Conservation (phyloP, 805 yeast species). For the Suhomyces tanzawaensis region DNA sequence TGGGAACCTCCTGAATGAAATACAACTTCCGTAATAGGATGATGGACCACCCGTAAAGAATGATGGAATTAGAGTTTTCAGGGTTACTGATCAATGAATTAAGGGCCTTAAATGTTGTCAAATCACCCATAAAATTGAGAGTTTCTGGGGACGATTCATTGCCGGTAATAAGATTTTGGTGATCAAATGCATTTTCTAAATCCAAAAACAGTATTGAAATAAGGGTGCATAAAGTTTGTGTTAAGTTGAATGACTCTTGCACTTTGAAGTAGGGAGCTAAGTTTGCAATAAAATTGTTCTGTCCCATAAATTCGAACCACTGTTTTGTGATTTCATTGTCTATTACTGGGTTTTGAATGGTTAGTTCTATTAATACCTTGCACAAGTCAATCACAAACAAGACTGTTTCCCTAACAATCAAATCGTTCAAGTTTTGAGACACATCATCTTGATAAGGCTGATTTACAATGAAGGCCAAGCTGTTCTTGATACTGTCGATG, state of each 20-base stretch:
- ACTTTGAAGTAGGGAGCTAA: slow-evolving; percentile 25
- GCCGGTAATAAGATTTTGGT: neutral
- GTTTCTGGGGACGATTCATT: neutral
- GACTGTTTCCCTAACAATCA: slow-evolving; percentile 27
- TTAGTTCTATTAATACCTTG: slow-evolving; percentile 38
- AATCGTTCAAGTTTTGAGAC: slow-evolving; percentile 18
- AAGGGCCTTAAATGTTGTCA: slow-evolving; percentile 34
- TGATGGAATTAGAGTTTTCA: slow-evolving; percentile 43
- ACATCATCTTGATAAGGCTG: slow-evolving; percentile 12
- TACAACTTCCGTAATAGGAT: slow-evolving; percentile 51
- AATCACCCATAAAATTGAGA: neutral
- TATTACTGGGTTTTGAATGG: slow-evolving; percentile 36
- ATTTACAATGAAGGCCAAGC: slow-evolving; percentile 7
- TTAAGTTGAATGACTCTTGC: slow-evolving; percentile 27
- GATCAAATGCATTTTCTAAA: slow-evolving; percentile 47
- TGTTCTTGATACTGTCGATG: slow-evolving; percentile 12
- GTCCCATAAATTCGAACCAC: slow-evolving; percentile 58
- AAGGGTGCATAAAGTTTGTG: slow-evolving; percentile 49
- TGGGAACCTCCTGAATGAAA: slow-evolving; percentile 39
- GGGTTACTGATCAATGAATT: slow-evolving; percentile 38
- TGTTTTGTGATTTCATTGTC: slow-evolving; percentile 31
- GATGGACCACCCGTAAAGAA: slow-evolving; percentile 67
- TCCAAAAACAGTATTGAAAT: slow-evolving; percentile 56
- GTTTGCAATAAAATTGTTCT: slow-evolving; percentile 22
- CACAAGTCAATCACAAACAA: slow-evolving; percentile 32